These are phyloP conservation scores for Colletotrichum euphorbiae DNA, from an alignment of 2,329 filamentous ascomycete species.

Conservation along the genomic window DNA sequence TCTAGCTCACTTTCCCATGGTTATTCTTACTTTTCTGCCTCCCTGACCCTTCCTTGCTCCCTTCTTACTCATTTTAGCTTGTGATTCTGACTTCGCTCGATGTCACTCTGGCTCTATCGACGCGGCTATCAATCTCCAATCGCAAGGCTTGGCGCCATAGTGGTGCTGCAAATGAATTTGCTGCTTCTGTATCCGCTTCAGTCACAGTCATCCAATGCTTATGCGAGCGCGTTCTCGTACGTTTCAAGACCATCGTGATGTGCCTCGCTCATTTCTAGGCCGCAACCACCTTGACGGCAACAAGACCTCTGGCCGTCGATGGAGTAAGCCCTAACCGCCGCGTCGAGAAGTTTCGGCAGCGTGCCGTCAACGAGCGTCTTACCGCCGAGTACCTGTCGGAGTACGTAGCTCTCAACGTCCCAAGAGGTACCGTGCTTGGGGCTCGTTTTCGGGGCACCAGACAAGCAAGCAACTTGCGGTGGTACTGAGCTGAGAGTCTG, in stretches of 20 bases:
- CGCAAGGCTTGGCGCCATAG: background rate
- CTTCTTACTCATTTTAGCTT: background rate
- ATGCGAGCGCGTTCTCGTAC: background rate
- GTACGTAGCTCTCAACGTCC: background rate
- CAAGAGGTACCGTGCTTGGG: slow-evolving; percentile 3
- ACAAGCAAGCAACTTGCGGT: too few relatives aligned
- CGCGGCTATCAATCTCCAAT: background rate
- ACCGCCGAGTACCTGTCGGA: background rate
- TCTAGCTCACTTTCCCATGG: too few relatives aligned
- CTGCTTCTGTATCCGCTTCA: background rate
- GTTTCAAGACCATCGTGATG: background rate
- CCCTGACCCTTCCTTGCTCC: background rate
- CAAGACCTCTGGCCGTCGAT: background rate
- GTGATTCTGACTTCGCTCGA: slow-evolving; percentile 3
- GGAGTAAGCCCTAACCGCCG: background rate
- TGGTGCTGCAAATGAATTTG: background rate
- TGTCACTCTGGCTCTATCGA: background rate
- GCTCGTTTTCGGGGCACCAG: slow-evolving; percentile 21
- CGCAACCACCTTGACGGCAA: background rate
- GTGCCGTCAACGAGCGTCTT: slow-evolving; percentile 7
- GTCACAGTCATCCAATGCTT: too few relatives aligned
- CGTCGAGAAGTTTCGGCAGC: slow-evolving; percentile 10
- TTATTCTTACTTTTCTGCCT: background rate
- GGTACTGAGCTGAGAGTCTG: too few relatives aligned
- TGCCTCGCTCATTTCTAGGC: background rate